Conservation (phyloP, 1,284 basidiomycete species). For the Uromyces viciae-fabae region DNA sequence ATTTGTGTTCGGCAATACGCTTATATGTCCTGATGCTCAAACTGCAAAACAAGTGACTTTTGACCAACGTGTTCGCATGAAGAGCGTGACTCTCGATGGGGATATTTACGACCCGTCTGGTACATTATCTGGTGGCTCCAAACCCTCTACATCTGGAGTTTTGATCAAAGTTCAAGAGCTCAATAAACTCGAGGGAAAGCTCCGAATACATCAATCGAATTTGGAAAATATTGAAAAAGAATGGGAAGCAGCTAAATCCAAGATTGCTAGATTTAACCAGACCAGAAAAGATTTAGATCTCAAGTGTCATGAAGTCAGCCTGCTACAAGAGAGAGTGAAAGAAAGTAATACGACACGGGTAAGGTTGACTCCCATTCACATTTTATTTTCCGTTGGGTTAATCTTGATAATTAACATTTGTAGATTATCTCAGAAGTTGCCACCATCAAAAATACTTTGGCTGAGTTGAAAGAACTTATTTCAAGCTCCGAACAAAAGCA, state of each 20-base stretch:
- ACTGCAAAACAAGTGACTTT: constrained; percentile 89
- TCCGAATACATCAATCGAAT: constrained; percentile 60
- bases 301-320: constrained; percentile 76
- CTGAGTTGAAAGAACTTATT: constrained; percentile 66
- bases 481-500: constrained; percentile 71
- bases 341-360: constrained; percentile 86
- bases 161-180: constrained; percentile 83
- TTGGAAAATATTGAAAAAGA: constrained; percentile 64
- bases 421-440: constrained; percentile 80
- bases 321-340: constrained; percentile 79
- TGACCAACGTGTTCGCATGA: constrained; percentile 66
- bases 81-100: constrained; percentile 87
- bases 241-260: constrained; percentile 61
- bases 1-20: constrained; percentile 88
- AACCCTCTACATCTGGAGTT: constrained; percentile 70
- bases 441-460: constrained; percentile 66
- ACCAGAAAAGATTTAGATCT: constrained; percentile 74
- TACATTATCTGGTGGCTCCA: constrained; percentile 84
- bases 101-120: constrained; percentile 97
- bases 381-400: not conserved
- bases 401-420: not conserved
- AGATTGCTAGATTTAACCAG: constrained; percentile 68
- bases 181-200: constrained; percentile 62
- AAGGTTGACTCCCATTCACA: constrained; percentile 50
- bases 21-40: constrained; percentile 84